Evolutionary conservation across 352 stramenopile species (phyloP).

Genomic region (Globisporangium nunn): DNA sequence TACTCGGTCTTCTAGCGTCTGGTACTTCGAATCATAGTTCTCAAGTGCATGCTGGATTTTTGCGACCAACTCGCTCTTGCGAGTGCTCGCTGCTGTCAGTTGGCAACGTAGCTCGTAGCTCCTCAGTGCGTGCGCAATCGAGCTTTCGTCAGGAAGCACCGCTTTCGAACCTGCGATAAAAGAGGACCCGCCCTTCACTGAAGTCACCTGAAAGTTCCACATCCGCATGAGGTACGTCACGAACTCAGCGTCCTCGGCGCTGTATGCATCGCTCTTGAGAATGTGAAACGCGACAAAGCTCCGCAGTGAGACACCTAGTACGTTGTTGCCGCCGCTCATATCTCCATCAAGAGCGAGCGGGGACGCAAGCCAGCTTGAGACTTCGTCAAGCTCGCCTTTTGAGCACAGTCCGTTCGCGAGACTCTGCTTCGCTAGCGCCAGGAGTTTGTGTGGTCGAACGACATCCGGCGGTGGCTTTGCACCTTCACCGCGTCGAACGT

Average conservation of each 20-base stretch:
- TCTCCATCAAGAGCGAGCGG: background rate
- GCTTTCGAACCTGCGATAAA: background rate
- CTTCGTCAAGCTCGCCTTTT: constrained; percentile 21
- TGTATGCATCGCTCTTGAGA: constrained; percentile 34
- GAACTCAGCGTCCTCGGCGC: constrained; percentile 52
- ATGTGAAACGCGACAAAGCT: constrained; percentile 45
- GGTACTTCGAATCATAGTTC: constrained; percentile 3
- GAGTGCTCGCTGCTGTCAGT: constrained; percentile 7
- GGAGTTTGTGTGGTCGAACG: constrained; percentile 39
- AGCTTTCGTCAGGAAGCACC: background rate
- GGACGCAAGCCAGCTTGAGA: constrained; percentile 28
- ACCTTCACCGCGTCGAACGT: constrained; percentile 34
- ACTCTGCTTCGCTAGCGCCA: constrained; percentile 38
- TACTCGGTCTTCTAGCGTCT: background rate
- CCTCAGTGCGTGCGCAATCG: constrained; percentile 17
- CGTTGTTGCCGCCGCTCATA: background rate
- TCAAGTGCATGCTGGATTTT: constrained; percentile 28
- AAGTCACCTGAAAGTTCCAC: constrained; percentile 36
- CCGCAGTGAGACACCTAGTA: constrained; percentile 17
- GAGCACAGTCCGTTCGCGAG: constrained; percentile 27
- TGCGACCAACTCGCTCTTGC: constrained; percentile 24
- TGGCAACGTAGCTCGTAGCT: constrained; percentile 24
- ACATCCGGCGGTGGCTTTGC: constrained; percentile 34
- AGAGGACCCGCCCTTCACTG: too few species aligned
- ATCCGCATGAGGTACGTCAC: constrained; percentile 50